Evolutionary conservation across 1,284 basidiomycete species (phyloP).

Genomic region (Puccinia triticina): DNA sequence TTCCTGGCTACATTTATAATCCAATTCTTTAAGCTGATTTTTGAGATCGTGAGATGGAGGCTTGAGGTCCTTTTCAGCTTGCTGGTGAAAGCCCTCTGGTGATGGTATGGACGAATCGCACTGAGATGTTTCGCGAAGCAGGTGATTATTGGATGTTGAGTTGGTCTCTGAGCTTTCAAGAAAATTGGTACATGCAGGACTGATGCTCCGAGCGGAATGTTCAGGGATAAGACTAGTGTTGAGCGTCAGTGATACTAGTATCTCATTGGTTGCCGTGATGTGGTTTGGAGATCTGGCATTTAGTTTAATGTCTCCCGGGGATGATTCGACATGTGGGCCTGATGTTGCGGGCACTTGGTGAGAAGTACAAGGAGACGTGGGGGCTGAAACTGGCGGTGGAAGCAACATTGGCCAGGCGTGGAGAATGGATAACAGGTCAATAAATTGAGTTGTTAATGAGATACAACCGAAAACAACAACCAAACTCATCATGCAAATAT

Average conservation of each 20-base stretch:
- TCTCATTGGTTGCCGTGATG: background rate
- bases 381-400: constrained; percentile 9
- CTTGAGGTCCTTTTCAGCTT: too few species aligned
- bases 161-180: background rate
- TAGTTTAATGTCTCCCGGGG: background rate
- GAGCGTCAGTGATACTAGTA: background rate
- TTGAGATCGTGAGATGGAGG: background rate
- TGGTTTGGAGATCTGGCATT: background rate
- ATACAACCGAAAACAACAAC: background rate
- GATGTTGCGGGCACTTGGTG: background rate
- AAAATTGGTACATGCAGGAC: background rate
- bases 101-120: too few species aligned
- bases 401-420: background rate
- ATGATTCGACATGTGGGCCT: too few species aligned
- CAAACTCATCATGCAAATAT: background rate
- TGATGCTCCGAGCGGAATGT: background rate
- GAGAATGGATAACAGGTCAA: background rate
- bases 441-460: background rate
- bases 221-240: constrained; percentile 14
- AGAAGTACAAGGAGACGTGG: background rate
- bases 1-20: constrained; percentile 22
- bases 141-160: background rate
- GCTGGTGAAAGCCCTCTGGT: too few species aligned
- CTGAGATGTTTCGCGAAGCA: background rate
- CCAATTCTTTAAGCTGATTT: constrained; percentile 21